A percentile compares a stretch with the other conserved stretches of the same genome.
Evolutionary conservation across 441 rosid genomes (phyloP).

Genomic region (Populus hybrid): DNA sequence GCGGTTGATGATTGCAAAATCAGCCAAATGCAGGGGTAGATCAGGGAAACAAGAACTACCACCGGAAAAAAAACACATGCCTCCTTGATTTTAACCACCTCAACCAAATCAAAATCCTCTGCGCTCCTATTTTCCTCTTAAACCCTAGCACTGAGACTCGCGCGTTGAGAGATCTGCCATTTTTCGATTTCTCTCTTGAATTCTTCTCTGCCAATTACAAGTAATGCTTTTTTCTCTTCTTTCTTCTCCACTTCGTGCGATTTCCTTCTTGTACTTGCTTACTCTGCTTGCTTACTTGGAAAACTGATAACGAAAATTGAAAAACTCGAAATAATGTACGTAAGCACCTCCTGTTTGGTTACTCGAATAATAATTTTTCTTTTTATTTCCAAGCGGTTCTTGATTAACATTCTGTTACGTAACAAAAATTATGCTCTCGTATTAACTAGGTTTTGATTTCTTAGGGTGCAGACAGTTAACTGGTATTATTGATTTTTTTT

Average conservation of each 20-base stretch:
- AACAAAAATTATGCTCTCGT: background rate
- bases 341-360: background rate
- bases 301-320: background rate
- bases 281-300: background rate
- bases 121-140: background rate
- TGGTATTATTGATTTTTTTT: background rate
- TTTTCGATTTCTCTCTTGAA: background rate
- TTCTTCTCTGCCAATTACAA: conserved; percentile 15
- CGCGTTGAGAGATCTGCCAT: conserved; percentile 5
- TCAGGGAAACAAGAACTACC: background rate
- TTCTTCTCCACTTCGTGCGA: background rate
- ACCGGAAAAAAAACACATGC: background rate
- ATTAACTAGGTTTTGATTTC: background rate
- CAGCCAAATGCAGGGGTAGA: background rate
- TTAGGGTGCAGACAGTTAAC: background rate
- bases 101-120: background rate
- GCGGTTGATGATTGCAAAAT: background rate
- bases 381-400: background rate
- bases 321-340: background rate
- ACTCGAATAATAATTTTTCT: background rate
- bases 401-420: background rate
- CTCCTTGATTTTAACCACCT: background rate
- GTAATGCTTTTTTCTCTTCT: background rate
- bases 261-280: background rate
- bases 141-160: conserved; percentile 23